Evolutionary conservation across 2,329 filamentous ascomycete species (phyloP).

Genomic region (Monilinia aucupariae): DNA sequence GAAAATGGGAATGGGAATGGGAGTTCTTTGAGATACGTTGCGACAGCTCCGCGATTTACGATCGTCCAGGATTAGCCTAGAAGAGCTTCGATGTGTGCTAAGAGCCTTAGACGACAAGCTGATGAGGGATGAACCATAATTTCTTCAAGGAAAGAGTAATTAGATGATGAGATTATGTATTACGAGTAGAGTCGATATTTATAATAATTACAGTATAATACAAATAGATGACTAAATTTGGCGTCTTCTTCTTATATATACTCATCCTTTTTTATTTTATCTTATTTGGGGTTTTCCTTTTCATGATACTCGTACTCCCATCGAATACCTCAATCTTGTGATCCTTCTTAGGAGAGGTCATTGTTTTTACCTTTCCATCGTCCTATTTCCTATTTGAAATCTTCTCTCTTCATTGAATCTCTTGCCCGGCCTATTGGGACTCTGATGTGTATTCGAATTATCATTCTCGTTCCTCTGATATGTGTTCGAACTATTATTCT

Average conservation of each 20-base stretch:
- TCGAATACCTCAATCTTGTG: not conserved
- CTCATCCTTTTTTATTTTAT: too few relatives aligned
- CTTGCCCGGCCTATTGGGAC: not conserved
- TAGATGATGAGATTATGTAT: too few relatives aligned
- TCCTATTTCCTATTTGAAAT: too few relatives aligned
- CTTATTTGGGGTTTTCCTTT: not conserved
- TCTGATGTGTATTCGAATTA: not conserved
- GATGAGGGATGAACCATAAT: too few relatives aligned
- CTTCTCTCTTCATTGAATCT: not conserved
- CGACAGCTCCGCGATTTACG: constrained; percentile 24
- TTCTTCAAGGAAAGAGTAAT: too few relatives aligned
- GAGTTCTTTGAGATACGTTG: constrained; percentile 23
- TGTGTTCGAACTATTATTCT: too few relatives aligned
- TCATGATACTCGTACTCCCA: not conserved
- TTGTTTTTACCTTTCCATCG: not conserved
- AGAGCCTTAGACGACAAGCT: not conserved
- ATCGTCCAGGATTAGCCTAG: constrained; percentile 6
- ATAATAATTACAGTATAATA: too few relatives aligned
- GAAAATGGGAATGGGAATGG: not conserved
- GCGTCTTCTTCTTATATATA: too few relatives aligned
- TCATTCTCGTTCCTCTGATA: not conserved
- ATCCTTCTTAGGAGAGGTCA: not conserved
- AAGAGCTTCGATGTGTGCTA: too few relatives aligned
- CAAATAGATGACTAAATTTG: too few relatives aligned
- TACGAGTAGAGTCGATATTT: too few relatives aligned